Percentiles rank a stretch among this genome's conserved stretches.
Evolutionary conservation across 352 stramenopile genomes (phyloP).

Genomic region (Phytophthora pisi): DNA sequence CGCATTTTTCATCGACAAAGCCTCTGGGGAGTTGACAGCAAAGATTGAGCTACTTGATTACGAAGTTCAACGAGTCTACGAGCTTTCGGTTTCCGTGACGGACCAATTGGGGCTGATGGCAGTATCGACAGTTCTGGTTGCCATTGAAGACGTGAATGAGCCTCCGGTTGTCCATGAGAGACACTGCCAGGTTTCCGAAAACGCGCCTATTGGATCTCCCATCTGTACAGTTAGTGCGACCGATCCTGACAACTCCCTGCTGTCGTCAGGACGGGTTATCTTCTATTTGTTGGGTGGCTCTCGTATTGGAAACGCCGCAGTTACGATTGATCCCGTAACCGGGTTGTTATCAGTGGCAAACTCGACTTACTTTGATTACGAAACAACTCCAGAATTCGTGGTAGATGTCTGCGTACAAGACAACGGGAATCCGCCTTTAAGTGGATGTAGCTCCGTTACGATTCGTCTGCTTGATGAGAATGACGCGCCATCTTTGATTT

Average conservation of each 20-base stretch:
- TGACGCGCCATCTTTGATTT: constrained; percentile 26
- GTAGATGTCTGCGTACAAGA: constrained; percentile 23
- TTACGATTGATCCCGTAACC: constrained; percentile 25
- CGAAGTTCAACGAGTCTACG: constrained; percentile 17
- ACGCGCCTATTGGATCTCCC: constrained; percentile 4
- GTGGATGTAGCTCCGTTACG: constrained; percentile 14
- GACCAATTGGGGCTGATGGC: constrained; percentile 13
- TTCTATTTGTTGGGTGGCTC: constrained; percentile 15
- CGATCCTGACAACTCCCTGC: constrained; percentile 20
- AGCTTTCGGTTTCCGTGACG: constrained; percentile 25
- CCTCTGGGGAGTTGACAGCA: constrained; percentile 16
- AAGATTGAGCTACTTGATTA: constrained; percentile 33
- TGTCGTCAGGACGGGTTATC: constrained; percentile 10
- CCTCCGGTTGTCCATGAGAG: constrained; percentile 16
- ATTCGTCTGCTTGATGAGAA: constrained; percentile 22
- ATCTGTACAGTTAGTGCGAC: constrained; percentile 22
- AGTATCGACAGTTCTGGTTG: constrained; percentile 17
- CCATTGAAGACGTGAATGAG: constrained; percentile 29
- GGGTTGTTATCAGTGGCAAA: constrained; percentile 24
- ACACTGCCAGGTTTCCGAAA: constrained; percentile 27
- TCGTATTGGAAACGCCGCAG: background rate
- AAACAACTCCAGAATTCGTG: constrained; percentile 2
- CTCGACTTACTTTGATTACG: constrained; percentile 25
- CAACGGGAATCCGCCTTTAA: constrained; percentile 20
- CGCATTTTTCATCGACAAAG: constrained; percentile 33